Evolutionary conservation across 2,329 filamentous ascomycete genomes (phyloP).

Genomic region (Daldinia sp.): DNA sequence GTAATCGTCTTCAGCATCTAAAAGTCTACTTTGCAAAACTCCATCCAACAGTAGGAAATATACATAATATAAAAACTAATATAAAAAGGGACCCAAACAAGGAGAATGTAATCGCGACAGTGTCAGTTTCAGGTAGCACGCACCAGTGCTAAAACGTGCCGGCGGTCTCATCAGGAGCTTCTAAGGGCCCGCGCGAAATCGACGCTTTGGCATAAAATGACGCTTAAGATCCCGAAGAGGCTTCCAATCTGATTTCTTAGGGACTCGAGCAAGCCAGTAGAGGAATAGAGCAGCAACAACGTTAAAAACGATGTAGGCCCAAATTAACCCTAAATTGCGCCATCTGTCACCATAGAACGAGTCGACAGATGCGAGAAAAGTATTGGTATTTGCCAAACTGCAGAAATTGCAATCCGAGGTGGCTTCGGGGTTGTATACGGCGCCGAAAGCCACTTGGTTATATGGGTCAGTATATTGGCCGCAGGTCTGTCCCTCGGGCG

Average conservation of each 20-base stretch:
- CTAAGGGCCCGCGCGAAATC: background rate
- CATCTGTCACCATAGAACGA: conserved; percentile 67
- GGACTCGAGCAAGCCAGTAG: conserved; percentile 53
- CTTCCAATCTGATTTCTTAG: conserved; percentile 15
- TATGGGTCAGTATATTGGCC: conserved; percentile 59
- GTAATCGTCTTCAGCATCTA: background rate
- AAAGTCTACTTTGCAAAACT: background rate
- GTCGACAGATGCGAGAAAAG: conserved; percentile 57
- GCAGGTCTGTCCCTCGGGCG: conserved; percentile 67
- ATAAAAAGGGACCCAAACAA: background rate
- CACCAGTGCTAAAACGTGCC: background rate
- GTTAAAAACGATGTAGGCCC: conserved; percentile 67
- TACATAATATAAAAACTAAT: too few species aligned
- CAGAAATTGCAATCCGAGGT: conserved; percentile 65
- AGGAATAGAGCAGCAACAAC: conserved; percentile 61
- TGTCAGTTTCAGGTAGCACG: background rate
- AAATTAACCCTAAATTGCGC: conserved; percentile 73
- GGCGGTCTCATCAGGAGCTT: background rate
- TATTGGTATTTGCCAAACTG: conserved; percentile 59
- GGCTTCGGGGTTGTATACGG: conserved; percentile 59
- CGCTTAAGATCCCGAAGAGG: background rate
- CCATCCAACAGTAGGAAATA: background rate
- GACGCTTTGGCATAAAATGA: background rate
- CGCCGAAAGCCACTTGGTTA: conserved; percentile 53
- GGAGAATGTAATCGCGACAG: background rate